Conservation (phyloP, 2,329 filamentous ascomycete species). For the Ophiostoma quercus region DNA sequence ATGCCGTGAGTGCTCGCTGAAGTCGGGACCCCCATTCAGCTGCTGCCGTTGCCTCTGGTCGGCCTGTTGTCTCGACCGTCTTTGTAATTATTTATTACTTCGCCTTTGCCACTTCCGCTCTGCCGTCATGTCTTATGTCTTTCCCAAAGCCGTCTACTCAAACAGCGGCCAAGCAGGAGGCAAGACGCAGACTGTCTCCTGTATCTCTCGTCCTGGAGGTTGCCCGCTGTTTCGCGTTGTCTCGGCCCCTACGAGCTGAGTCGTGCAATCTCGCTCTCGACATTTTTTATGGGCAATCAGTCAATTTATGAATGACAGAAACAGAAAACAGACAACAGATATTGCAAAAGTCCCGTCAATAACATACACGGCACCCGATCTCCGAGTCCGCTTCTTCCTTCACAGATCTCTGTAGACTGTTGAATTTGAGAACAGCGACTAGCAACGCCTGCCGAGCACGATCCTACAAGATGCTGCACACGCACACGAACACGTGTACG, state of each 20-base stretch:
- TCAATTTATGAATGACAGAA: background rate
- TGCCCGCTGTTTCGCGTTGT: constrained; percentile 18
- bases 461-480: background rate
- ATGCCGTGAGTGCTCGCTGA: background rate
- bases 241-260: constrained; percentile 13
- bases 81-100: background rate
- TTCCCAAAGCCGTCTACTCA: background rate
- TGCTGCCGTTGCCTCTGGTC: background rate
- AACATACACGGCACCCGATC: background rate
- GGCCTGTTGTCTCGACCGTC: background rate
- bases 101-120: background rate
- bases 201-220: background rate
- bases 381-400: background rate
- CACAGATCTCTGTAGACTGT: background rate
- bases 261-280: background rate
- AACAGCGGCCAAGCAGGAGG: background rate
- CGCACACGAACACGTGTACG: background rate
- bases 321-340: no score
- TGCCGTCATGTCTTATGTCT: background rate
- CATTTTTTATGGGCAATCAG: background rate
- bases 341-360: background rate
- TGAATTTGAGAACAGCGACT: background rate
- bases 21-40: background rate
- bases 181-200: background rate
- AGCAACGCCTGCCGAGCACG: background rate